Conservation (phyloP, 1,284 basidiomycete genomes). For the Lentinula novae-zelandiae region DNA sequence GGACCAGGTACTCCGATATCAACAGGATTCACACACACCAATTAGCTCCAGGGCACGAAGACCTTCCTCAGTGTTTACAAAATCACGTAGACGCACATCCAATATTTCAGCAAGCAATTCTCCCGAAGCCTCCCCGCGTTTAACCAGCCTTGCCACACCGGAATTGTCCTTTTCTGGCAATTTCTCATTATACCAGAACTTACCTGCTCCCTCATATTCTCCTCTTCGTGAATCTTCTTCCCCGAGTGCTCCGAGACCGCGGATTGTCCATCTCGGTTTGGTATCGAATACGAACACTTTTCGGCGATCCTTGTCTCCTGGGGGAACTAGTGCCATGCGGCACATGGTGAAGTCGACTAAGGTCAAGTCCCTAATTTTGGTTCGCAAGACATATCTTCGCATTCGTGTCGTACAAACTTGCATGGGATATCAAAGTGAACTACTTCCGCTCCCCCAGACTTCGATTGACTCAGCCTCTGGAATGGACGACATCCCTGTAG, state of each 20-base stretch:
- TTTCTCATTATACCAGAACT: background rate
- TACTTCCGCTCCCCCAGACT: conserved; percentile 43
- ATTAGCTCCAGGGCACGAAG: conserved; percentile 34
- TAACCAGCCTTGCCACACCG: conserved; percentile 24
- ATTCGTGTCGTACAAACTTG: conserved; percentile 59
- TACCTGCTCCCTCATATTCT: background rate
- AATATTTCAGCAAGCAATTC: conserved; percentile 31
- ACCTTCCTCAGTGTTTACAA: conserved; percentile 34
- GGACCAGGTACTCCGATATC: conserved; percentile 41
- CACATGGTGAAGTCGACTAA: conserved; percentile 32
- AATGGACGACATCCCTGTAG: conserved; percentile 26
- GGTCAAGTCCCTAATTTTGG: conserved; percentile 46
- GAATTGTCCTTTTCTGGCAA: conserved; percentile 8
- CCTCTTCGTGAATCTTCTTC: background rate
- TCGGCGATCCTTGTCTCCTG: conserved; percentile 32
- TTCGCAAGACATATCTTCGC: conserved; percentile 51
- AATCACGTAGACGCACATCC: conserved; percentile 19
- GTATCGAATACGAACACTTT: conserved; percentile 35
- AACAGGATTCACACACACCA: conserved; percentile 23
- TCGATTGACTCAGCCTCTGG: conserved; percentile 10
- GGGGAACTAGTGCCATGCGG: conserved; percentile 24
- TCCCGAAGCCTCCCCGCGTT: conserved; percentile 46
- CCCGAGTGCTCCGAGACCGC: conserved; percentile 29
- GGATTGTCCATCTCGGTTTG: conserved; percentile 63
- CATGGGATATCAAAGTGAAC: conserved; percentile 51